A percentile compares a stretch with the other conserved stretches of the same genome.
phyloP scores from a whole-genome alignment of 2,329 filamentous ascomycete species.

The Aspergillus arachidicola region DNA sequence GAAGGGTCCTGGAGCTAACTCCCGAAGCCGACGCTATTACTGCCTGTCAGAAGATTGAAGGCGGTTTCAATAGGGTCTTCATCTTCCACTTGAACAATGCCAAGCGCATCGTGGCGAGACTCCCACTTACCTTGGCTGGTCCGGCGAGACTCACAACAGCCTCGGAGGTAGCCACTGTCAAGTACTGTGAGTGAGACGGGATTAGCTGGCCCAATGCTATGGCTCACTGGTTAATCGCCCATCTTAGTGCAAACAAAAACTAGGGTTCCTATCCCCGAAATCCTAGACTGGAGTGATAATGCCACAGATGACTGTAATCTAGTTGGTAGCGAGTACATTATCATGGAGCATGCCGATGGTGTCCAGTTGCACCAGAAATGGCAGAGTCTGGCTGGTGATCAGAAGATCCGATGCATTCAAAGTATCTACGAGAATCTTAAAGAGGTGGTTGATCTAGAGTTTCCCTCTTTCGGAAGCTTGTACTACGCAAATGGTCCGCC shows the following conservation, averaged over 20 bases:
- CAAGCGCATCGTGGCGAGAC: too few relatives aligned
- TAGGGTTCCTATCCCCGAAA: constrained; percentile 44
- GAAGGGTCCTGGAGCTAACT: too few relatives aligned
- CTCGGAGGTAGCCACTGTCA: too few relatives aligned
- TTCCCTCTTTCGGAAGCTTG: constrained; percentile 40
- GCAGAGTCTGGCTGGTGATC: constrained; percentile 31
- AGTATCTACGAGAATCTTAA: constrained; percentile 12
- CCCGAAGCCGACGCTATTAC: too few relatives aligned
- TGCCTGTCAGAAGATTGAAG: too few relatives aligned
- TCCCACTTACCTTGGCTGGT: too few relatives aligned
- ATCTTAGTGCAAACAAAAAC: constrained; percentile 37
- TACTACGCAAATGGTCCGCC: constrained; percentile 33
- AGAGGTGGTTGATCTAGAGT: constrained; percentile 25
- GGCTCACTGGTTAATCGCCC: too few relatives aligned
- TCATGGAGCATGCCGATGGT: constrained; percentile 42
- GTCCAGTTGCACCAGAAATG: constrained; percentile 36
- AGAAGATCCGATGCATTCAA: constrained; percentile 30
- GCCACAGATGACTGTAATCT: constrained; percentile 24
- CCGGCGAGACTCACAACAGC: too few relatives aligned
- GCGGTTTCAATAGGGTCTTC: too few relatives aligned
- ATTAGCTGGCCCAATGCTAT: too few relatives aligned
- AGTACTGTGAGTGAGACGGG: too few relatives aligned
- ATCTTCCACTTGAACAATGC: too few relatives aligned
- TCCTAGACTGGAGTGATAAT: constrained; percentile 48
- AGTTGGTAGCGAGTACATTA: constrained; percentile 44